Base-by-base conservation (phyloP, 345 rosid species). In the Jatropha curcas region DNA sequence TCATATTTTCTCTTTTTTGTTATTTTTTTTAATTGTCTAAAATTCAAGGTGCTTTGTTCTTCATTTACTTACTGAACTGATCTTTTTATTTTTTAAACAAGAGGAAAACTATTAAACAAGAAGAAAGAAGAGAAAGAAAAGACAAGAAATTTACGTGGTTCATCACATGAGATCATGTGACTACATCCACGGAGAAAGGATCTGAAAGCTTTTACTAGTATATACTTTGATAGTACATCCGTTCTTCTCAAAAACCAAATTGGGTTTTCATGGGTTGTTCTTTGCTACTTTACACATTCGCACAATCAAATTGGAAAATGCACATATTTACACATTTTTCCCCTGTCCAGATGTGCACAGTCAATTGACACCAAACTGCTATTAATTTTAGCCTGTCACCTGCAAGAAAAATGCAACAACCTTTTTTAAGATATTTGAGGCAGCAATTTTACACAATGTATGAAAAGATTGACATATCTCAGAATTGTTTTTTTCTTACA, bases 71-170 rank as follows among this genome's bases (percentile, higher is more conserved):
- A n/a, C n/a, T n/a, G n/a, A n/a, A n/a, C n/a, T n/a, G n/a, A n/a
- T n/a, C n/a, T n/a, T n/a, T n/a, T n/a, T n/a, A n/a, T n/a, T n/a
- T n/a, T n/a, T n/a, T n/a, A n/a, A n/a, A n/a, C n/a, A n/a, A n/a
- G n/a, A n/a, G n/a, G n/a, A n/a, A 1, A 9, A 41, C 7, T 1
- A 41, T 2, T 1, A 19, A 3, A 57, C 25, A 25, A 4, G 10
- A 9, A 12, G 14, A 11, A 57, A 6, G 10, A 31, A 28, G 7
- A 58, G 17, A 17, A 16, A 5, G 30, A 4, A 6, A 60, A 22
- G 6, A 30, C 39, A 60, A 30, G 7, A 31, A 60, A 30, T 30
- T 60, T 60, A 17, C 63, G 63, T 59, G 63, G 63, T 59, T 59
- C 63, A 20, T 17, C 63, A 31, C 63, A 16, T 16, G 19, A 48